A percentile compares a stretch with the other conserved stretches of the same genome.
These are phyloP conservation scores for Scleroderma citrinum DNA, from an alignment of 768 basidiomycete genomes.

Conservation along the genomic window DNA sequence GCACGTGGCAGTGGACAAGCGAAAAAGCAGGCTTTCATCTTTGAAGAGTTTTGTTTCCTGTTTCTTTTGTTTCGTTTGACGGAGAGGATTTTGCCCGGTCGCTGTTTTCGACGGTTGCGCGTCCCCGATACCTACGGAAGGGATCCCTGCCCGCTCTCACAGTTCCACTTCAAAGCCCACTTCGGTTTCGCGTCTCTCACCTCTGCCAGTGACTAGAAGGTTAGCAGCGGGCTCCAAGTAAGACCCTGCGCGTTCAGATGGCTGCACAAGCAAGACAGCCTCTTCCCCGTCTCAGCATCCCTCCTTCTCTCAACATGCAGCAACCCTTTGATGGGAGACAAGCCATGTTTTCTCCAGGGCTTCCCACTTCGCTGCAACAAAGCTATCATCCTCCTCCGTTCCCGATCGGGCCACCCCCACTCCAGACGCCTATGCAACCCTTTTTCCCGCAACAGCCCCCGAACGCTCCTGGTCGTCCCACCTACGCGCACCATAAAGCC, in stretches of 20 bases:
- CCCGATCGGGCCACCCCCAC: slow-evolving; percentile 36
- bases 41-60: neutral
- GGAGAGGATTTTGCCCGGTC: neutral
- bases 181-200: slow-evolving; percentile 2
- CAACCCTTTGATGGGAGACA: slow-evolving; percentile 46
- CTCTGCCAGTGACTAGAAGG: neutral
- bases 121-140: slow-evolving; percentile 2
- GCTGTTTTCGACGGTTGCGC: slow-evolving; percentile 2
- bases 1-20: slow-evolving; percentile 12
- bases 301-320: slow-evolving; percentile 47
- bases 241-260: slow-evolving; percentile 14
- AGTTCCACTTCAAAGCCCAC: neutral
- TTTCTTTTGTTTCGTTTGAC: slow-evolving; percentile 1
- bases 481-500: slow-evolving; percentile 45
- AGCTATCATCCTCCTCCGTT: slow-evolving; percentile 49
- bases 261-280: slow-evolving; percentile 42
- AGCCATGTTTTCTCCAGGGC: slow-evolving; percentile 57
- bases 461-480: slow-evolving; percentile 45
- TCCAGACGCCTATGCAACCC: slow-evolving; percentile 72
- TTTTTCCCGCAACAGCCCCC: slow-evolving; percentile 53
- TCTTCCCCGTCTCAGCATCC: slow-evolving; percentile 54
- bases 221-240: neutral
- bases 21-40: slow-evolving; percentile 1
- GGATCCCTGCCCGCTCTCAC: neutral
- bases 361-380: slow-evolving; percentile 55